phyloP scores from a whole-genome alignment of 2,329 filamentous ascomycete genomes.

The Neofusicoccum cordaticola region DNA sequence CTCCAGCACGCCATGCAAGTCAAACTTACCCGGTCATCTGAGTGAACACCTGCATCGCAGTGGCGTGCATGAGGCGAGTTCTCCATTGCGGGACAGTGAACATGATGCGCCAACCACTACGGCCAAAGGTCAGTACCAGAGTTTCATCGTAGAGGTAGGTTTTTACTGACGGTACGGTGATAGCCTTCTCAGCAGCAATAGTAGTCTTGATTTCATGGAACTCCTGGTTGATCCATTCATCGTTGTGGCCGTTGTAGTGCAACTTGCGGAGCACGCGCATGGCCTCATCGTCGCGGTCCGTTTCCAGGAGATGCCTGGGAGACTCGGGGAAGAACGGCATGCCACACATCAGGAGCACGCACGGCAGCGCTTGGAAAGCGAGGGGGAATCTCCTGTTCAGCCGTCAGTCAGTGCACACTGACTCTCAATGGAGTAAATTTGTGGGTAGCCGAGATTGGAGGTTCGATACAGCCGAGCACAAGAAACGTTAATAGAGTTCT shows the following conservation, averaged over 20 bases:
- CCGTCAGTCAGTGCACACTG: neutral
- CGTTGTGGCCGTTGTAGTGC: slow-evolving; percentile 53
- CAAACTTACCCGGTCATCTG: slow-evolving; percentile 56
- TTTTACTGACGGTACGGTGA: slow-evolving; percentile 42
- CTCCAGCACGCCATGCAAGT: too few relatives aligned
- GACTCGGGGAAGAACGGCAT: slow-evolving; percentile 44
- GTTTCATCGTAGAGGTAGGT: neutral
- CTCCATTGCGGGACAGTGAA: slow-evolving; percentile 60
- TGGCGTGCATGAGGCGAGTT: slow-evolving; percentile 60
- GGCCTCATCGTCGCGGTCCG: slow-evolving; percentile 57
- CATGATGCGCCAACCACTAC: slow-evolving; percentile 53
- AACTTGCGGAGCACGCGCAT: slow-evolving; percentile 45
- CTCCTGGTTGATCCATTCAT: slow-evolving; percentile 58
- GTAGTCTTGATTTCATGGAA: slow-evolving; percentile 61
- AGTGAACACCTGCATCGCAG: slow-evolving; percentile 62
- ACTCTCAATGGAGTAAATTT: neutral
- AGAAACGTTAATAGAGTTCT: neutral
- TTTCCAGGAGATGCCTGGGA: slow-evolving; percentile 38
- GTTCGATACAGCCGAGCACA: neutral
- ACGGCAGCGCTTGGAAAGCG: slow-evolving; percentile 47
- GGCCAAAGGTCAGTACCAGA: neutral
- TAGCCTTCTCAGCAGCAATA: slow-evolving; percentile 57
- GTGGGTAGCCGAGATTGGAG: neutral
- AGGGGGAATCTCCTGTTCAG: slow-evolving; percentile 38
- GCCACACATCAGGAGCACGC: slow-evolving; percentile 41